Evolutionary conservation across 2,329 filamentous ascomycete genomes (phyloP).

Genomic region (Pezicula carpinea): DNA sequence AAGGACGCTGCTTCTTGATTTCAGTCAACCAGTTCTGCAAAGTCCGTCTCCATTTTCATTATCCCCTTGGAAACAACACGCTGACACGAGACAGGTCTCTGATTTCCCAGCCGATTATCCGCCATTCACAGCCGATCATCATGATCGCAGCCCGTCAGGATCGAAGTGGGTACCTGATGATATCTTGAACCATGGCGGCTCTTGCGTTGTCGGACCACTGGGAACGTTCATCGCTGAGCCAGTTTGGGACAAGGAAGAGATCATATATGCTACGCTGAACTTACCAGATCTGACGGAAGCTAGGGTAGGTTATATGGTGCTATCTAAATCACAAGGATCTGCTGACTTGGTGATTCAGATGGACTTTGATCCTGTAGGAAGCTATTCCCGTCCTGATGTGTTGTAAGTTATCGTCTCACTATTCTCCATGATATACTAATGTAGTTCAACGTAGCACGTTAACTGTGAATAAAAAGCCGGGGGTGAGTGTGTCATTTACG

Average conservation of each 20-base stretch:
- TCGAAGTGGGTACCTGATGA: conserved; percentile 32
- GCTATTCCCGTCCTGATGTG: conserved; percentile 36
- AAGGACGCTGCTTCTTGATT: conserved; percentile 39
- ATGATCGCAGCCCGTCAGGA: conserved; percentile 34
- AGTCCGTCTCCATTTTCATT: conserved; percentile 13
- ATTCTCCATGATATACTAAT: not conserved
- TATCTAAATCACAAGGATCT: not conserved
- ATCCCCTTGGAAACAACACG: not conserved
- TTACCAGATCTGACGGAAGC: conserved; percentile 32
- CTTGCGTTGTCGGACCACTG: conserved; percentile 36
- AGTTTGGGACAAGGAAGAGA: conserved; percentile 35
- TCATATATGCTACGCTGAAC: conserved; percentile 33
- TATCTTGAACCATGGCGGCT: conserved; percentile 35
- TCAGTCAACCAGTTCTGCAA: conserved; percentile 36
- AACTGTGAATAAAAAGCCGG: conserved; percentile 3
- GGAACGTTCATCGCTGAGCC: conserved; percentile 34
- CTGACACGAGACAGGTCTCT: conserved; percentile 17
- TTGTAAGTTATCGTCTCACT: conserved; percentile 30
- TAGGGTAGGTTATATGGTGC: conserved; percentile 30
- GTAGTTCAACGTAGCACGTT: not conserved
- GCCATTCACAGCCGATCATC: conserved; percentile 33
- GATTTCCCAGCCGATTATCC: conserved; percentile 38
- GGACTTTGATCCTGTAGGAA: conserved; percentile 38
- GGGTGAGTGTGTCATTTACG: conserved; percentile 2
- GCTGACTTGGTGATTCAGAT: conserved; percentile 23